Evolutionary conservation across 805 yeast species (phyloP), one percentile per base, ranked within the genome.

Genomic region (Nematodospora valgi): DNA sequence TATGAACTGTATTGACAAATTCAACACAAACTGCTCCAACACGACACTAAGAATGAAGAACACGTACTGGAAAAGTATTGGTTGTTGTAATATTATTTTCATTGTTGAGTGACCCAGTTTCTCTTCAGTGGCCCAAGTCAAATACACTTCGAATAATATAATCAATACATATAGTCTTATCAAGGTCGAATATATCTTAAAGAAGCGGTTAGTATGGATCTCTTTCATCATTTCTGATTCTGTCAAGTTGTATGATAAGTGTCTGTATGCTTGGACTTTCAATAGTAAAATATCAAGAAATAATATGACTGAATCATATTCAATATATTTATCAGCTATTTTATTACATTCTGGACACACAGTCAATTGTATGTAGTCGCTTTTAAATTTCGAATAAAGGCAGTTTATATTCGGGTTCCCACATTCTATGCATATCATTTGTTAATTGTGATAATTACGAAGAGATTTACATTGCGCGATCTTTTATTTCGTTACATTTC

Each of bases 371-470:
- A 91, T 86, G 48, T 87, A 88, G 30, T 80, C 78, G 39, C 82
- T 80, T 19, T 89, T 76, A 58, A 85, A 89, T 45, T 68, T 70
- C 15, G 82, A 80, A 61, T 76, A 91, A 23, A 89, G 70, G 1
- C 83, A 68, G 12, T 68, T 65, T 23, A 81, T 82, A 3, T 81
- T 76, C 18, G 58, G 47, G 25, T 70, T 62, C n/a, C 78, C 72
- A 56, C 98, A 93, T 55, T 88, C 94, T 15, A 89, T 82, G 58
- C 98, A 91, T 42, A 89, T 80, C 97, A 91, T 88, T 23, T n/a
- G n/a, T n/a, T n/a, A n/a, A n/a, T n/a, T n/a, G n/a, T n/a, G n/a
- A n/a, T n/a, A n/a, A n/a, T n/a, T n/a, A 14, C 10, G 23, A 15
- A 7, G 5, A 24, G 15, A 24, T 12, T 14, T 12, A 23, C 22